Evolutionary conservation across 345 rosid genomes (phyloP), one percentile per base, ranked within the genome.

Genomic region (Eucalyptus cladocalyx): DNA sequence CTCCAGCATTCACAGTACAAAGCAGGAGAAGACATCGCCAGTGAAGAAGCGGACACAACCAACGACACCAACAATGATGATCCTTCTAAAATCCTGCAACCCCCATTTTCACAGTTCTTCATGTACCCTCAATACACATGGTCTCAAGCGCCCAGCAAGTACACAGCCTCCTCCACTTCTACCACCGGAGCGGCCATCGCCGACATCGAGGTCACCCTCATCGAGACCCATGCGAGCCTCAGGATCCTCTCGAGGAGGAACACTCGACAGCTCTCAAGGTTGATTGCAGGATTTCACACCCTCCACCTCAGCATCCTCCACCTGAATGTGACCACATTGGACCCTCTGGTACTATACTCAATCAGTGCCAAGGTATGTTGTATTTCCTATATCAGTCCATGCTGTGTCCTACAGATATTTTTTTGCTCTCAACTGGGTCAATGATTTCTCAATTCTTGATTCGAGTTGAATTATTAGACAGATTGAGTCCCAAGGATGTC

Each of bases 151-250:
- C 94, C 95, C 34, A 91, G 69, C 87, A 93, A 95, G 80, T 93
- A 89, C 67, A 88, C 93, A 48, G 92, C 94, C 86, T 92, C 89
- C 72, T 93, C 88, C 67, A 90, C 94, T 86, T 92, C 95, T 58
- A 92, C 88, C 87, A 91, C 91, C n/a, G 92, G 91, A 89, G 94
- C 89, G 16, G 90, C 94, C n/a, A 89, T 92, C 50, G 98, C 97
- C 37, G 98, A 96, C 90, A 90, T 97, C 15, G 99, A 97, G 93
- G 99, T 94, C 48, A 97, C 96, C 48, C 88, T 97, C 87, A 94
- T 96, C 43, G 99, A 96, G 94, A 95, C 97, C 11, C 98, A 96
- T 90, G 99, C 99, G 87, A 97, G 91, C 91, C 90, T 97, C n/a
- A 91, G 96, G 91, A 95, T 97, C 90, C 94, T 96, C 85, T 94